Evolutionary conservation across 192 early-diverging fungal species (phyloP), one percentile per base, ranked within the genome.

Genomic region (Entophlyctis luteolus): DNA sequence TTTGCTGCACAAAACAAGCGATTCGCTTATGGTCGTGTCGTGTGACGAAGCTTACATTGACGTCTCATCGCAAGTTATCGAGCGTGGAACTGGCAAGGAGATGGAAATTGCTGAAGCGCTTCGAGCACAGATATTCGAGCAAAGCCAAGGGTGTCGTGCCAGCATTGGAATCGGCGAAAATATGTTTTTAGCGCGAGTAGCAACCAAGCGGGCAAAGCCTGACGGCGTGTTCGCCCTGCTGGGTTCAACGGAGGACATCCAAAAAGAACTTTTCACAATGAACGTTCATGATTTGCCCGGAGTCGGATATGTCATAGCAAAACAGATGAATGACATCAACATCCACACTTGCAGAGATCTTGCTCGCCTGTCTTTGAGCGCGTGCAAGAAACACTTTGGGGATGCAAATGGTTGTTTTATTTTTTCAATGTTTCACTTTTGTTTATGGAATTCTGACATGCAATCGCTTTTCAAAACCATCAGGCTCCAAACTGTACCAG

Each of bases 11-110:
- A 55, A 75, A 12, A 72, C 81, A 50, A 78, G 87, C 0, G 87
- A 90, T 59, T 82, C 86, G 31, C 74, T 91, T 0, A 88, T 94
- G 75, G 90, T 88, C 1, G 87, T 91, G 4, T 90, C 89, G 34
- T 86, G 92, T 52, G 94, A 96, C 68, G 94, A 96, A 73, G 94
- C 88, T 0, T 71, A 89, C 10, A 58, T 93, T 28, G 90, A 95
- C 50, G 83, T 93, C 3, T 79, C 79, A 10, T 74, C 73, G 4
- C 59, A 57, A 31, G 71, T 84, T 28, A 34, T 49, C 31, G 33
- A 56, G 2, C 16, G 46, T 2, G 57, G 65, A 1, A 34, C 18
- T 2, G 68, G 68, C 2, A 36, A 16, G 10, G 76, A 68, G 36
- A 16, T 75, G 32, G 62, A 55, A 1, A 39, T 32, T 59, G 80